phyloP scores from a whole-genome alignment of 148 eudicot genomes.

The Vaccinium darrowii region DNA sequence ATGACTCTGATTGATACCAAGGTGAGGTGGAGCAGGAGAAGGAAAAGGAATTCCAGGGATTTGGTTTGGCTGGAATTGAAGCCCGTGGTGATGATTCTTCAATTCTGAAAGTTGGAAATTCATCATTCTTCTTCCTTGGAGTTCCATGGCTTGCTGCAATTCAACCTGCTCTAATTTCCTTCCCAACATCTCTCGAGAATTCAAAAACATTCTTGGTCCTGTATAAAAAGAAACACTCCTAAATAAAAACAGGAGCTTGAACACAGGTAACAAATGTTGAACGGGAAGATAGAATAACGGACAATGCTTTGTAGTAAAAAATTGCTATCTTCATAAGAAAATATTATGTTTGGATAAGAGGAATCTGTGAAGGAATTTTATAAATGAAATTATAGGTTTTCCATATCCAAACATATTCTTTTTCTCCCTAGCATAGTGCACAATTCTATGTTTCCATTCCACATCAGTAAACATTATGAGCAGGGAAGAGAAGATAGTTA shows the following conservation, averaged over 20 bases:
- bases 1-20: constrained; percentile 22
- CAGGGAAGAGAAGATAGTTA: background rate
- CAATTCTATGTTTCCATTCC: background rate
- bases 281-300: background rate
- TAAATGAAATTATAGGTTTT: background rate
- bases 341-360: background rate
- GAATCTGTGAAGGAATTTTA: background rate
- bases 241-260: background rate
- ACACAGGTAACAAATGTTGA: background rate
- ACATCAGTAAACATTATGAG: background rate
- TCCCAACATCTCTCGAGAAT: constrained; percentile 60
- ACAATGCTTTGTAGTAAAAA: background rate
- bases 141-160: constrained; percentile 79
- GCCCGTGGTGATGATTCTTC: constrained; percentile 43
- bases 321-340: background rate
- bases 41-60: constrained; percentile 23
- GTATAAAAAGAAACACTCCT: background rate
- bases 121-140: constrained; percentile 73
- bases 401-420: background rate
- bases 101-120: constrained; percentile 69
- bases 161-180: constrained; percentile 72
- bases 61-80: constrained; percentile 35
- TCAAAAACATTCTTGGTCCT: constrained; percentile 73
- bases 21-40: constrained; percentile 27
- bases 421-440: background rate